Base-by-base conservation (phyloP, 345 rosid species). In the Populus pruinosa region DNA sequence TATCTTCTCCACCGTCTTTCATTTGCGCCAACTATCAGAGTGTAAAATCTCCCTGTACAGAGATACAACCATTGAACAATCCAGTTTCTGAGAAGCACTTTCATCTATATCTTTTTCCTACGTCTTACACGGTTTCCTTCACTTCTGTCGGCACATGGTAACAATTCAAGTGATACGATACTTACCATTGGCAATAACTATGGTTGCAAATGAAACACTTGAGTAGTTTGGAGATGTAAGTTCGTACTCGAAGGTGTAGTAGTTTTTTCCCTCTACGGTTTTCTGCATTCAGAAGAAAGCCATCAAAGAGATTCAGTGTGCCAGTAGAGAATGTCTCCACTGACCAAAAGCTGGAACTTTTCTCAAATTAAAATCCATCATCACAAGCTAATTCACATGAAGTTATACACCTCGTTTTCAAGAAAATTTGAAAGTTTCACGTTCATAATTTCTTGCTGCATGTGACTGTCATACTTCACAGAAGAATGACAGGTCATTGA, bases 211-310 rank as follows among this genome's bases (percentile, higher is more conserved):
- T 77, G 92, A 90, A 78, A 82, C 70, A 66, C 88, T 90, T 2
- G 96, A 79, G 75, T 80, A 93, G 80, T 89, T 93, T 38, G 87
- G 89, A 74, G 97, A 91, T 62, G 90, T 81, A 8, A 95, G 94
- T 76, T 56, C 80, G 23, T 92, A 93, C 85, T 95, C 98, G 41
- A 95, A 88, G 27, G 90, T 88, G 86, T 91, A 95, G 69, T 93
- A 91, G 86, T 77, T 93, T 76, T 79, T 92, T 74, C 93, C 99
- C 74, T 92, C 93, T 10, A 78, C 81, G 39, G 82, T 80, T 77
- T 87, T 82, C 99, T 95, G 91, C 90, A 82, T 69, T 74, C 65
- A 36, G 72, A 16, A 16, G 6, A 69, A 18, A 23, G 16, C 18
- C 53, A 50, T 33, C 71, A 5, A 41, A 72, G 61, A 25, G 6